These are phyloP conservation scores for Populus simonii DNA, from an alignment of 345 rosid genomes.

Conservation along the genomic window DNA sequence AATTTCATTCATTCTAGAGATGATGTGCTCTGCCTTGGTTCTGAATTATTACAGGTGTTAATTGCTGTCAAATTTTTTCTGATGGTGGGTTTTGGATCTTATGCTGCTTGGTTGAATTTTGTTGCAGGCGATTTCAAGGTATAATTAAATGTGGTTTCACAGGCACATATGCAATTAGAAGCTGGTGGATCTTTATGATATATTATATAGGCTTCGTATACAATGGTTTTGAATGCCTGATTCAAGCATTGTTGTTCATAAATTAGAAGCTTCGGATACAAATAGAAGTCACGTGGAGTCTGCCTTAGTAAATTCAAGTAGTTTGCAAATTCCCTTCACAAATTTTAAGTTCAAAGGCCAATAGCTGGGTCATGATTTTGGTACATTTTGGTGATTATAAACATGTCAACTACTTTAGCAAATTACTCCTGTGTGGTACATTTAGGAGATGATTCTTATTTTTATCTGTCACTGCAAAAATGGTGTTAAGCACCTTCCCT, in stretches of 20 bases:
- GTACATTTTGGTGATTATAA: not conserved
- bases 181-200: not conserved
- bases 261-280: too few species aligned
- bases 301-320: not conserved
- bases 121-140: conserved; percentile 79
- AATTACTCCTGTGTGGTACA: not conserved
- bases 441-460: conserved; percentile 2
- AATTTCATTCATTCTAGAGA: conserved; percentile 26
- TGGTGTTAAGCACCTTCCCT: not conserved
- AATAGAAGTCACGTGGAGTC: not conserved
- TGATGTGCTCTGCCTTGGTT: conserved; percentile 43
- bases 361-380: not conserved
- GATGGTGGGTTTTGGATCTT: conserved; percentile 38
- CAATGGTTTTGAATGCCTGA: conserved; percentile 3
- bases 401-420: not conserved
- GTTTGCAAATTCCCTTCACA: not conserved
- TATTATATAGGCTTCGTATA: not conserved
- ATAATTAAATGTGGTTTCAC: conserved; percentile 23
- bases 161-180: conserved; percentile 9
- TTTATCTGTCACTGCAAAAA: not conserved
- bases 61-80: conserved; percentile 38
- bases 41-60: conserved; percentile 42
- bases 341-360: not conserved
- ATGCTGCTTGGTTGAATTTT: conserved; percentile 43
- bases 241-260: not conserved